Evolutionary conservation across 1,139 yeast species (phyloP), one percentile per base, ranked within the genome.

Genomic region (Groenewaldozyma auringiensis): DNA sequence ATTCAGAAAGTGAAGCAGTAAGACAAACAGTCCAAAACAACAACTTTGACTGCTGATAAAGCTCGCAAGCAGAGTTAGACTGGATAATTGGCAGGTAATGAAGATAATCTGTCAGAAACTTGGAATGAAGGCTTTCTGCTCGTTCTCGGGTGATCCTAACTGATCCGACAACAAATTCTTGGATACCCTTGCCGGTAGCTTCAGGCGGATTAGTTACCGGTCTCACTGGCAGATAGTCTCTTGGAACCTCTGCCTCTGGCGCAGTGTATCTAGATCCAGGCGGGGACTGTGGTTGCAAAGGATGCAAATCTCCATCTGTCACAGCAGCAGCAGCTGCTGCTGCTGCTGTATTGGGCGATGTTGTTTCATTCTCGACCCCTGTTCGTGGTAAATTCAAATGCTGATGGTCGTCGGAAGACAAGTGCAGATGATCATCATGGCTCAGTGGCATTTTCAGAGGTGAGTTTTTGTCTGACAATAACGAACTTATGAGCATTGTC

Each of bases 21-120:
- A 86, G 69, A 67, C 86, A 83, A 1, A 88, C 92, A 0, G 94
- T 77, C 97, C 97, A 89, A 61, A 89, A 89, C 40, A 89, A 69
- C 22, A 88, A 68, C 60, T 85, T 94, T 0, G 95, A 83, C 60
- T 84, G 92, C 21, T 83, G 76, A 62, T 86, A 86, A 34, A 88
- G 72, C 60, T 84, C 94, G 0, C 81, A 75, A 1, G 95, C 94
- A 42, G 79, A 75, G 45, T 74, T 69, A 0, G 94, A 78, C 35
- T 80, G 75, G 58, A 88, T 70, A 8, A 89, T 83, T 1, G 96
- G 96, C 53, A 88, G 70, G 57, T 74, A 83, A 0, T 95, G 94
- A 25, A 85, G 68, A 57, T 81, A 83, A 49, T 80, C 76, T 3
- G 68, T 66, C 56, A 84, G 73, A 58, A 88, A 88, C 29, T 78